Evolutionary conservation across 257 asterid species (phyloP), one percentile per base, ranked within the genome.

Genomic region (Ilex aquifolium): DNA sequence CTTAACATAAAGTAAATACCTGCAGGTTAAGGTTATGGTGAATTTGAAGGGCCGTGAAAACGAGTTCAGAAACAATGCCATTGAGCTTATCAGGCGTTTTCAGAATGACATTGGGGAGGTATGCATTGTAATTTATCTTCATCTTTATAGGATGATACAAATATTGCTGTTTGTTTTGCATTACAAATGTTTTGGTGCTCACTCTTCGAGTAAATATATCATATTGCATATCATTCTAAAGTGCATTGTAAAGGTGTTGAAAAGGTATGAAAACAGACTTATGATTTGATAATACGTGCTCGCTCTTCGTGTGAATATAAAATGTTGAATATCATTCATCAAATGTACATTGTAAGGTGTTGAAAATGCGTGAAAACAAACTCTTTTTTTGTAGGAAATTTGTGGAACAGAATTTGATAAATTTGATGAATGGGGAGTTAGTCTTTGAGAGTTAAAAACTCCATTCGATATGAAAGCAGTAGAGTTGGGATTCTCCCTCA

Each of bases 41-140:
- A 93, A 71, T 74, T 77, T 93, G 77, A 93, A 93, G 79, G 99
- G 99, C 57, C 91, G 99, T 67, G 92, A 89, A 73, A 93, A 87
- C 46, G 94, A 82, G 59, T 93, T 87, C 72, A 82, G 95, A 76
- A 90, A 81, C 75, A 85, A 85, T 31, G 99, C 99, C 55, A 78
- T 85, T 52, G 97, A 87, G 82, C 96, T 93, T 61, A 51, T 93
- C 66, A 81, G 81, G 72, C 90, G 91, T 69, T 93, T 93, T 64
- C 99, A 90, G 64, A 71, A 48, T 72, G 99, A 90, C 44, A 57
- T 93, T 0, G 99, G 96, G 61, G 97, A 93, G 96, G 97, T 92
- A 81, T 6, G 42, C 51, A 44, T 42, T 6, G 49, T 15, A 40
- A 42, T 46, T 13, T 67, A 50, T 65, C n/a, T 46, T 29, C 30